Conservation (phyloP, 2,329 filamentous ascomycete species). For the Malbranchea cinnamomea region DNA sequence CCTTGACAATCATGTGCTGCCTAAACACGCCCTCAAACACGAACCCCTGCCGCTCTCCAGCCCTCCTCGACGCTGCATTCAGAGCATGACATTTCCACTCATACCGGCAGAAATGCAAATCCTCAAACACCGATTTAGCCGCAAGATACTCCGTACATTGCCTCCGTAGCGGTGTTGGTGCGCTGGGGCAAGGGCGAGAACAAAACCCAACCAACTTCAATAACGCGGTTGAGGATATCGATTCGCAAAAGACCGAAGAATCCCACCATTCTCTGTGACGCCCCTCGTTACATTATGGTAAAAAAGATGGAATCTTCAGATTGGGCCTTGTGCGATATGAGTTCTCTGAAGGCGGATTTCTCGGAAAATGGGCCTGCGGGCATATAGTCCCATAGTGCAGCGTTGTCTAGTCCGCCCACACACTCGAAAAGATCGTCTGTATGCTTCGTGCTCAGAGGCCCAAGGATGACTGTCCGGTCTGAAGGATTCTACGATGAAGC, state of each 20-base stretch:
- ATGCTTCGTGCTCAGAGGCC: slow-evolving; percentile 16
- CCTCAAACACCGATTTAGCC: slow-evolving; percentile 38
- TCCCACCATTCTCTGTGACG: slow-evolving; percentile 25
- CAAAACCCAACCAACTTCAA: slow-evolving; percentile 45
- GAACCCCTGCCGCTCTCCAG: slow-evolving; percentile 45
- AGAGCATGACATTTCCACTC: slow-evolving; percentile 51
- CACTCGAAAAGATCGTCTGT: slow-evolving; percentile 17
- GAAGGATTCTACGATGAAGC: no score
- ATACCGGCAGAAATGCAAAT: slow-evolving; percentile 40
- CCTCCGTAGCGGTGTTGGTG: slow-evolving; percentile 43
- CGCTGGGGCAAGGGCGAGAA: slow-evolving; percentile 37
- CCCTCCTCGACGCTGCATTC: slow-evolving; percentile 39
- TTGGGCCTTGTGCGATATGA: slow-evolving; percentile 13
- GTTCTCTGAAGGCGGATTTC: slow-evolving; percentile 13
- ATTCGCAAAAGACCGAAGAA: slow-evolving; percentile 32
- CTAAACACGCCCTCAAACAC: slow-evolving; percentile 44
- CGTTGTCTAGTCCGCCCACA: slow-evolving; percentile 14
- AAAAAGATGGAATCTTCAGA: slow-evolving; percentile 29
- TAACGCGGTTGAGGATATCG: slow-evolving; percentile 30
- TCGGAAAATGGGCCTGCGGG: slow-evolving; percentile 20
- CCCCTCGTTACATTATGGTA: slow-evolving; percentile 23
- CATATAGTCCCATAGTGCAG: slow-evolving; percentile 30
- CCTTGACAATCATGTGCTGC: slow-evolving; percentile 46
- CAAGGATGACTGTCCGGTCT: slow-evolving; percentile 17
- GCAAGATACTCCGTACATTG: slow-evolving; percentile 42